These are phyloP conservation scores for Gossypium stocksii DNA, from an alignment of 345 rosid species.

Conservation along the genomic window DNA sequence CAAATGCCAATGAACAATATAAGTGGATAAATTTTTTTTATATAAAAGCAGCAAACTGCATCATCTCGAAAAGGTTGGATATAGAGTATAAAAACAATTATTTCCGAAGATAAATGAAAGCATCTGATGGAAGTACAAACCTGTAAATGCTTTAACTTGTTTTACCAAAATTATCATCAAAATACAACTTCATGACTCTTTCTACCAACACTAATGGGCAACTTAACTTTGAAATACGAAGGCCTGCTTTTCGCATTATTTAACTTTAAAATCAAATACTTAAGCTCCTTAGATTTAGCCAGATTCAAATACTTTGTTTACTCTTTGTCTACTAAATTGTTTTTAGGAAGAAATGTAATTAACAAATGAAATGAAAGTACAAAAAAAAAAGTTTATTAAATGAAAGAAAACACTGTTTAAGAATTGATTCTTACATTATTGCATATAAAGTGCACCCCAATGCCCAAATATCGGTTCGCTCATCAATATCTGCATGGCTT, in stretches of 20 bases:
- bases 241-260: not conserved
- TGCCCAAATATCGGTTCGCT: conserved; percentile 98
- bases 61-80: not conserved
- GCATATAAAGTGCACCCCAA: conserved; percentile 97
- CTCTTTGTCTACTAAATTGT: too few relatives aligned
- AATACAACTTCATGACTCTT: too few relatives aligned
- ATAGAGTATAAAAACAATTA: not conserved
- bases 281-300: not conserved
- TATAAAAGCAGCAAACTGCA: not conserved
- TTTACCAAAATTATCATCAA: not conserved
- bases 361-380: not conserved
- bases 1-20: not conserved
- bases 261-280: not conserved
- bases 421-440: conserved; percentile 61
- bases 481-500: conserved; percentile 92
- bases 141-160: not conserved
- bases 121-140: not conserved
- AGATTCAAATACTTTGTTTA: not conserved
- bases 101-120: not conserved
- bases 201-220: too few relatives aligned
- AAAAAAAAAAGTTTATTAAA: not conserved
- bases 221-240: not conserved
- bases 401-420: not conserved
- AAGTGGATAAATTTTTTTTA: too few relatives aligned
- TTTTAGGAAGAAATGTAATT: not conserved